Evolutionary conservation across 306 rosid genomes (phyloP), one percentile per base, ranked within the genome.

Genomic region (Acacia crassicarpa): DNA sequence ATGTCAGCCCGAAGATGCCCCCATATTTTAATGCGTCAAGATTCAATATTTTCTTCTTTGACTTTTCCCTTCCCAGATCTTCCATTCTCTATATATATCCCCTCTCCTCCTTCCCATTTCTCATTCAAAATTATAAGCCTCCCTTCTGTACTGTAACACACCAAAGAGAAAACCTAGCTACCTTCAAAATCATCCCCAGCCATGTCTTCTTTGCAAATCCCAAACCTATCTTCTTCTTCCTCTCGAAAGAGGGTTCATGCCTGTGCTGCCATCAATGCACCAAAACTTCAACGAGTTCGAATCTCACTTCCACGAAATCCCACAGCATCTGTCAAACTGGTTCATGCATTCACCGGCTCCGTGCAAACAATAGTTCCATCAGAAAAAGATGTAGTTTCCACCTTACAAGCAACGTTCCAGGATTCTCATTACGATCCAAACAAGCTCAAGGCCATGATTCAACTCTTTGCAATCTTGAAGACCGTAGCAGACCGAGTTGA

Each of bases 391-490:
- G 30, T 19, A 8, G 20, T 53, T 11, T 19, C 78, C 16, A 43
- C 71, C 22, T 5, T 32, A 20, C 23, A 16, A 6, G 32, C 53
- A 6, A 43, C 51, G 15, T 43, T 69, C 6, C 74, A 80, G 1
- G 72, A 15, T 58, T 6, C 6, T 53, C 1, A 19, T 53, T 16
- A 5, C 43, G 27, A 56, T 30, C 14, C 74, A 8, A 6, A 32
- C 23, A 30, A 56, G 3, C 35, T 85, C 16, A 59, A 78, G 6
- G 74, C 53, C 1, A 78, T 72, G 1, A 30, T 66, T 16, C 87
- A 87, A 74, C 90, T 92, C 66, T 88, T 85, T 9, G 89, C 86
- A 16, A 61, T 92, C 69, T 78, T 90, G 8, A 90, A 90, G 63
- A 78, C 79, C 8, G 89, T 90, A 0, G 76, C 88, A 0, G 92